These are phyloP conservation scores for Geotrichum candidum DNA, from an alignment of 1,139 yeast species.

Conservation along the genomic window DNA sequence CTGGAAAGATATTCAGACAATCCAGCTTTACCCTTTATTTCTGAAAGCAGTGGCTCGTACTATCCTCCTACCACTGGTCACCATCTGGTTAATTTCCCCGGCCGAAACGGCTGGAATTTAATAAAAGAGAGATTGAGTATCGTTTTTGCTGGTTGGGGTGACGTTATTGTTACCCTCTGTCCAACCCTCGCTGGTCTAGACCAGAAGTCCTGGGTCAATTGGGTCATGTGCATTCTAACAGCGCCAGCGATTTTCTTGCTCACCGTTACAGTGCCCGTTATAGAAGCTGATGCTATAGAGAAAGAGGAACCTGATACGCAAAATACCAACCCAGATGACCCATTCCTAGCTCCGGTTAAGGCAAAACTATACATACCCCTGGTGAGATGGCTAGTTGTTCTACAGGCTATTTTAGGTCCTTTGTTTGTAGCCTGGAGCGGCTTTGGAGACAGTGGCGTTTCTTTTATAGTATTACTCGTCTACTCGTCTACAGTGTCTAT, in stretches of 20 bases:
- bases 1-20: conserved; percentile 12
- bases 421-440: conserved; percentile 13
- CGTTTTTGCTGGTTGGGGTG: conserved; percentile 3
- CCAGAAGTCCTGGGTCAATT: conserved; percentile 25
- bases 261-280: conserved; percentile 47
- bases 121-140: not conserved
- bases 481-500: conserved; percentile 10
- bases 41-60: not conserved
- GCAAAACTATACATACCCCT: conserved; percentile 10
- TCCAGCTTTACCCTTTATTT: not conserved
- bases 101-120: not conserved
- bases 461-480: not conserved
- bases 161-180: conserved; percentile 22
- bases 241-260: conserved; percentile 44
- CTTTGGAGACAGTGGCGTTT: conserved; percentile 7
- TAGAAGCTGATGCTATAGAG: conserved; percentile 28
- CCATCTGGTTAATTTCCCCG: not conserved
- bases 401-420: conserved; percentile 18
- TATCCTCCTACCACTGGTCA: not conserved
- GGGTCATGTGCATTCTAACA: conserved; percentile 33
- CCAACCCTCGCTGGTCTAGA: conserved; percentile 27
- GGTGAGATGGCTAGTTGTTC: conserved; percentile 13
- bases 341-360: not conserved
- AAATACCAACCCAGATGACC: not conserved
- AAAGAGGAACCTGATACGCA: conserved; percentile 14